phyloP scores from a whole-genome alignment of 2,329 filamentous ascomycete genomes.

The Cryphonectria nitschkei region DNA sequence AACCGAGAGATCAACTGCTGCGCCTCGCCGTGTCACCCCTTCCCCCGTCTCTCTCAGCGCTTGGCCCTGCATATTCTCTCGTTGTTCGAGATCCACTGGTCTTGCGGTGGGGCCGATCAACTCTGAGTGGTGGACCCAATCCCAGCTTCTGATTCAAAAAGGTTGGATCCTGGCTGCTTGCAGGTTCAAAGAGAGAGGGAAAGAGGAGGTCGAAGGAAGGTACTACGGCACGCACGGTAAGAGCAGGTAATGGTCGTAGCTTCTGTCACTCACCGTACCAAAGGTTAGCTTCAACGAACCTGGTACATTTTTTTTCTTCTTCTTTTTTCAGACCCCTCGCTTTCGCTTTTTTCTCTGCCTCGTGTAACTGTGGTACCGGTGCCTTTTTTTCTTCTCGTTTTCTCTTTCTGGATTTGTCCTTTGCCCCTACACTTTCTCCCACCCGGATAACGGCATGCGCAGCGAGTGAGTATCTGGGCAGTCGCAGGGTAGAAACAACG shows the following conservation, averaged over 20 bases:
- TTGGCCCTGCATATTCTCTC: constrained; percentile 11
- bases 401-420: background rate
- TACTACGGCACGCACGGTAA: no score
- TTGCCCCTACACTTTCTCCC: background rate
- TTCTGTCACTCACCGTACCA: background rate
- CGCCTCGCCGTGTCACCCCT: constrained; percentile 6
- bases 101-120: constrained; percentile 10
- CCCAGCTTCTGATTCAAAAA: constrained; percentile 5
- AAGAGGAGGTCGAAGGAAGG: background rate
- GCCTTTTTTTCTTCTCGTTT: background rate
- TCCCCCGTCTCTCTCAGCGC: background rate
- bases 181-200: background rate
- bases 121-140: constrained; percentile 7
- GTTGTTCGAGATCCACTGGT: constrained; percentile 5
- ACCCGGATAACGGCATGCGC: background rate
- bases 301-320: background rate
- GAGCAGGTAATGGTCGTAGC: background rate
- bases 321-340: no score
- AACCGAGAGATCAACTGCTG: constrained; percentile 1
- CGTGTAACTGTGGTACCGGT: background rate
- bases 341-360: background rate
- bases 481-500: background rate
- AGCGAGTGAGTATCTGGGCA: background rate
- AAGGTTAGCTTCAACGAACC: background rate
- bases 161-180: background rate